Percentiles rank a stretch among this genome's conserved stretches.
Conservation (phyloP, 352 stramenopile species). For the Phytophthora melonis region DNA sequence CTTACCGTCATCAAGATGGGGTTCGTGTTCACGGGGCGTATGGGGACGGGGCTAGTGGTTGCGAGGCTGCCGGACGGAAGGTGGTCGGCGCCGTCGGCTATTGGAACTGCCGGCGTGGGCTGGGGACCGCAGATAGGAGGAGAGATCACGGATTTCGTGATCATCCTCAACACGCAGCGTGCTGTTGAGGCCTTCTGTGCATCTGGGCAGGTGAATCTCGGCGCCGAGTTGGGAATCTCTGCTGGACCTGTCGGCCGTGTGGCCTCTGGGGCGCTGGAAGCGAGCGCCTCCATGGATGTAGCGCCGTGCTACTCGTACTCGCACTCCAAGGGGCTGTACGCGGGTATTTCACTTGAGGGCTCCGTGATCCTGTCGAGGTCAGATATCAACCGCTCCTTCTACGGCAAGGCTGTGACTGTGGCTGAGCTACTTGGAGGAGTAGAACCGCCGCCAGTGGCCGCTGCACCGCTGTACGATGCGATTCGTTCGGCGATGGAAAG, state of each 20-base stretch:
- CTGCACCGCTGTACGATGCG: constrained; percentile 87
- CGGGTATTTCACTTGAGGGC: constrained; percentile 91
- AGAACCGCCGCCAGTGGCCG: constrained; percentile 83
- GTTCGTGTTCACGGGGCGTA: constrained; percentile 86
- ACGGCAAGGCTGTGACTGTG: constrained; percentile 79
- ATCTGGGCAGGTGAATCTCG: constrained; percentile 92
- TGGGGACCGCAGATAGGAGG: constrained; percentile 93
- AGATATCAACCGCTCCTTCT: constrained; percentile 94
- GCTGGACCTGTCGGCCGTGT: constrained; percentile 92
- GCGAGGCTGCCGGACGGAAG: constrained; percentile 91
- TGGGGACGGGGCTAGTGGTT: constrained; percentile 95
- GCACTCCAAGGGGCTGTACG: constrained; percentile 91
- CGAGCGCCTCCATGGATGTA: constrained; percentile 79
- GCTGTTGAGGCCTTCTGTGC: constrained; percentile 88
- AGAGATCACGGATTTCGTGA: constrained; percentile 94
- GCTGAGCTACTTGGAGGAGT: constrained; percentile 79
- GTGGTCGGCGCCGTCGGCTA: constrained; percentile 96
- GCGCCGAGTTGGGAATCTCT: constrained; percentile 89
- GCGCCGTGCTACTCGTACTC: constrained; percentile 94
- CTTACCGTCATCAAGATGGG: constrained; percentile 93
- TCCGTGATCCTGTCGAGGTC: constrained; percentile 89
- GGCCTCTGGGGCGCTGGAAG: constrained; percentile 76
- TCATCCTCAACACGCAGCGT: constrained; percentile 93
- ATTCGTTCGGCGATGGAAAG: constrained; percentile 74
- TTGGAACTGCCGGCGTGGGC: constrained; percentile 90